These are phyloP conservation scores for Phlebopus sp. DNA, from an alignment of 1,284 basidiomycete species.

Conservation along the genomic window DNA sequence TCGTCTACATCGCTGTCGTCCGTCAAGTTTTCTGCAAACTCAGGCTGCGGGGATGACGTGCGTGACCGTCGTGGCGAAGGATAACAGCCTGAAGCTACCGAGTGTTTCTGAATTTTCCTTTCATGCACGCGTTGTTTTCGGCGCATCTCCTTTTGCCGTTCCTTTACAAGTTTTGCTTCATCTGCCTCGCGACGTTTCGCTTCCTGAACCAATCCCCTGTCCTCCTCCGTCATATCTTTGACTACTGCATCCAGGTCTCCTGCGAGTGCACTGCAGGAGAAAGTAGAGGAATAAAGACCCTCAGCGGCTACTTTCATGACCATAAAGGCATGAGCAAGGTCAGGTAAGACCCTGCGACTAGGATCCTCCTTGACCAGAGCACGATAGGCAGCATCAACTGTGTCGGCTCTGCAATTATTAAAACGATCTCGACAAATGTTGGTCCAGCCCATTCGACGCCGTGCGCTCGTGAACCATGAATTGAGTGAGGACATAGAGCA, in stretches of 20 bases:
- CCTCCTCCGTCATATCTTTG: constrained; percentile 25
- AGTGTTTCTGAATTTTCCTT: neutral
- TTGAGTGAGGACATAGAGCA: constrained; percentile 36
- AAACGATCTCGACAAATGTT: constrained; percentile 38
- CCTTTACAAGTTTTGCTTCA: constrained; percentile 9
- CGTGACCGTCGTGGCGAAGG: constrained; percentile 13
- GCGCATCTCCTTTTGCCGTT: constrained; percentile 3
- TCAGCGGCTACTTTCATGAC: constrained; percentile 34
- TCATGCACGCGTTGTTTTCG: neutral
- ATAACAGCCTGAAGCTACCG: constrained; percentile 2
- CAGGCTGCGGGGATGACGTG: constrained; percentile 3
- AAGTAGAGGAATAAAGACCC: constrained; percentile 32
- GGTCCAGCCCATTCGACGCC: constrained; percentile 55
- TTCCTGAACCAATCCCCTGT: constrained; percentile 5
- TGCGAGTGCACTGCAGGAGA: constrained; percentile 26
- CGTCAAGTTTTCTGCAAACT: constrained; percentile 1
- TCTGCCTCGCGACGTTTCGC: constrained; percentile 11
- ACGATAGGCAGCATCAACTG: constrained; percentile 40
- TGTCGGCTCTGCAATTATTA: constrained; percentile 35
- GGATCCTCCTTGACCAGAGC: constrained; percentile 35
- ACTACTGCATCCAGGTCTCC: constrained; percentile 26
- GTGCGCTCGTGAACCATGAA: constrained; percentile 47
- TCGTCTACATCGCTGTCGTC: constrained; percentile 16
- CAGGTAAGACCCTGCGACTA: constrained; percentile 16
- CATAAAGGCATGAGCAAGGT: constrained; percentile 33